Evolutionary conservation across 352 stramenopile species (phyloP).

Genomic region (Globisporangium acanthophoron): DNA sequence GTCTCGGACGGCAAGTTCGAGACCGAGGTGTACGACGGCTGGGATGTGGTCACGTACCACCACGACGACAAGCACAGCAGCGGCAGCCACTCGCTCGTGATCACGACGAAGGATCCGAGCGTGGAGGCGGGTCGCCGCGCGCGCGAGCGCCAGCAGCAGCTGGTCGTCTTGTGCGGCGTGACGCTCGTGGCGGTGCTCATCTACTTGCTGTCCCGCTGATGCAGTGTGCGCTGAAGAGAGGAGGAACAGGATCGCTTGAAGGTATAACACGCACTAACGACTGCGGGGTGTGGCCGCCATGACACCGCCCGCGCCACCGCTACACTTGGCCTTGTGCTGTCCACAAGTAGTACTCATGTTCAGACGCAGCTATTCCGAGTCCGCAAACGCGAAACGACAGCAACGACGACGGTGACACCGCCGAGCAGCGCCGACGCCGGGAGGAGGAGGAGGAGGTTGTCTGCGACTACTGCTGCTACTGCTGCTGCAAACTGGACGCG

Average conservation of each 20-base stretch:
- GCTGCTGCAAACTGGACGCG: too few relatives aligned
- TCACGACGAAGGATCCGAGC: conserved; percentile 38
- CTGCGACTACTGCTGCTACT: too few relatives aligned
- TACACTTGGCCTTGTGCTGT: too few relatives aligned
- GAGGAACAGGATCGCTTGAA: not conserved
- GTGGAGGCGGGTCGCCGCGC: conserved; percentile 23
- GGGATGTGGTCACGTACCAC: conserved; percentile 50
- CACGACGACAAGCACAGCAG: conserved; percentile 31
- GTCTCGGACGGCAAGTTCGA: conserved; percentile 58
- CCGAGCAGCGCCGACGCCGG: too few relatives aligned
- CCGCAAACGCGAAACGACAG: too few relatives aligned
- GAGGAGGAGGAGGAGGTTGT: too few relatives aligned
- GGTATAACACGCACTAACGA: not conserved
- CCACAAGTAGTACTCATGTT: too few relatives aligned
- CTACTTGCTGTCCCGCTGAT: conserved; percentile 23
- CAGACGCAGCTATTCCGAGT: too few relatives aligned
- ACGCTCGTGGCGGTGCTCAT: conserved; percentile 20
- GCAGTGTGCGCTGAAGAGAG: not conserved
- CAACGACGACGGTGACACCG: too few relatives aligned
- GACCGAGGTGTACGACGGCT: conserved; percentile 44
- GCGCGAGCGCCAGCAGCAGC: conserved; percentile 14
- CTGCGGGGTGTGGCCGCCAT: too few relatives aligned
- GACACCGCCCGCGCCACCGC: too few relatives aligned
- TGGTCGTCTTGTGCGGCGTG: conserved; percentile 14
- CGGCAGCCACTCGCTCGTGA: conserved; percentile 28